Percentiles rank a stretch among this genome's conserved stretches.
Evolutionary conservation across 805 yeast species (phyloP).

Genomic region (Metschnikowia colocasiae): DNA sequence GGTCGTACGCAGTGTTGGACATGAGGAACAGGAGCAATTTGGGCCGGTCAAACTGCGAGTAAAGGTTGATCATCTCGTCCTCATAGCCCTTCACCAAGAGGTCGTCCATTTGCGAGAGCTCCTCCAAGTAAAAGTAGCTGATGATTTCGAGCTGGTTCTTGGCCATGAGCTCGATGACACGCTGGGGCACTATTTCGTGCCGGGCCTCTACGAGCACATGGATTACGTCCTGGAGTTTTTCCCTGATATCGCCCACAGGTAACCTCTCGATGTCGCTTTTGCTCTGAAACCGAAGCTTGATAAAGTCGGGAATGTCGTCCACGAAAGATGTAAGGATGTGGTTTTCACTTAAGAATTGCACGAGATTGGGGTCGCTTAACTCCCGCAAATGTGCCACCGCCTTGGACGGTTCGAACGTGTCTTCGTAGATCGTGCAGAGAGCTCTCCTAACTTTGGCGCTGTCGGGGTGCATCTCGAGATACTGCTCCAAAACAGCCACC

Average conservation of each 20-base stretch:
- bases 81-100: constrained; percentile 55
- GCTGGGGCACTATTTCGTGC: constrained; percentile 58
- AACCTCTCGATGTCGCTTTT: constrained; percentile 35
- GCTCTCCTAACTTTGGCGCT: constrained; percentile 33
- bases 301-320: constrained; percentile 48
- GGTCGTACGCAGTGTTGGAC: constrained; percentile 57
- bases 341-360: constrained; percentile 56
- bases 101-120: constrained; percentile 54
- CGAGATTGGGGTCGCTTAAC: constrained; percentile 49
- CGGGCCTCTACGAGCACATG: constrained; percentile 57
- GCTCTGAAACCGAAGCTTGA: constrained; percentile 38
- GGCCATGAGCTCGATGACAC: constrained; percentile 47
- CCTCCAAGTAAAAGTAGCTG: constrained; percentile 62
- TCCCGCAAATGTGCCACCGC: constrained; percentile 64
- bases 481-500: constrained; percentile 44
- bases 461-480: constrained; percentile 28
- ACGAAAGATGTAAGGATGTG: constrained; percentile 57
- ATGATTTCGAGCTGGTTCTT: constrained; percentile 44
- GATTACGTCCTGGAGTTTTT: constrained; percentile 43
- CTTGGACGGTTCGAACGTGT: constrained; percentile 51
- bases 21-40: constrained; percentile 60
- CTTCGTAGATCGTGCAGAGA: constrained; percentile 52
- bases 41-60: constrained; percentile 55
- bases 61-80: constrained; percentile 61
- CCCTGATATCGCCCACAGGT: constrained; percentile 40